Evolutionary conservation across 148 eudicot species (phyloP), one percentile per base, ranked within the genome.

Genomic region (Vaccinium myrtillus): DNA sequence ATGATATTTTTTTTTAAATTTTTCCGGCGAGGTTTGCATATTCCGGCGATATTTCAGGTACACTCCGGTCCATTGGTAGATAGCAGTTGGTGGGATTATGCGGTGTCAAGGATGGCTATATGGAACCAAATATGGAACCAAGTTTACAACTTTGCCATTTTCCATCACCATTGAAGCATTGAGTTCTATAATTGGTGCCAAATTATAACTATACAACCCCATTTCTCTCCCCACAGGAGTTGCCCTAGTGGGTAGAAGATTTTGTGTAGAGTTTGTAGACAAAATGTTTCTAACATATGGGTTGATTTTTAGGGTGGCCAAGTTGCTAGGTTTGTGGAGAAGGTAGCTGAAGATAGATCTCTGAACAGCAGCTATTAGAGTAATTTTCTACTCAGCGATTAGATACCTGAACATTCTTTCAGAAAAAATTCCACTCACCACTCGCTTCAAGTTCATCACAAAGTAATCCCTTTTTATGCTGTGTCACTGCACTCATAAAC

Each of bases 231-330:
- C 46, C 46, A 43, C 46, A 43, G 46, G 46, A 43, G 46, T 43
- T 43, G 46, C 46, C 21, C 54, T 51, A 67, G 14, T 32, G 76
- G n/a, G 6, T 71, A 4, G 21, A 25, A 71, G 76, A 71, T 30
- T n/a, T 11, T 36, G 16, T 32, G 43, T 71, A 32, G 76, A 12
- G 8, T 71, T 32, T 15, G 18, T 27, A 71, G 76, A 32, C 76
- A 30, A 36, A 32, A 32, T 71, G 76, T 30, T 71, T 63, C 11
- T 70, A 23, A 27, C 43, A 1, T 32, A 32, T 71, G 48, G 5
- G 75, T 71, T 71, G 71, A 71, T 71, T 69, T 69, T 69, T 71
- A 71, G 32, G 75, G 32, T 32, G 21, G 43, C 46, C 75, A 71
- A 71, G 48, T 71, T 71, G 46, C 19, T 32, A 14, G 43, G 8